Conservation (phyloP, 2,329 filamentous ascomycete genomes). For the Sporothrix pseudoabietina region DNA sequence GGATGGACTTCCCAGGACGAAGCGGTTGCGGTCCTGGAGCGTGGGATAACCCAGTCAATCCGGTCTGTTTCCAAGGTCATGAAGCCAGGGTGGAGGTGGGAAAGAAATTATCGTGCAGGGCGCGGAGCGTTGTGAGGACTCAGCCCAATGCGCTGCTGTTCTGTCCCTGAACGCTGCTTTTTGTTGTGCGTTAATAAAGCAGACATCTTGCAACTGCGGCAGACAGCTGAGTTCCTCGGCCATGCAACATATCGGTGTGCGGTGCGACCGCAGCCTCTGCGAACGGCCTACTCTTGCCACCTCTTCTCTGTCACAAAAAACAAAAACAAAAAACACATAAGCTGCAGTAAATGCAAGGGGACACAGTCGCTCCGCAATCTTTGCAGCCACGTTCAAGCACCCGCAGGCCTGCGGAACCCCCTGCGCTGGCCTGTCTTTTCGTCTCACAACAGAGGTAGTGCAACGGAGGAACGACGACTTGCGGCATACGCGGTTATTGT, state of each 20-base stretch:
- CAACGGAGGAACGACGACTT: not conserved
- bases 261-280: not conserved
- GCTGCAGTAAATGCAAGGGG: not conserved
- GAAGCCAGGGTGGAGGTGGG: not conserved
- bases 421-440: constrained; percentile 5
- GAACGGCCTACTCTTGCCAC: constrained; percentile 7
- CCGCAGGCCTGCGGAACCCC: constrained; percentile 10
- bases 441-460: constrained; percentile 8
- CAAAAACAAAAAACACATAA: not conserved
- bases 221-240: not conserved
- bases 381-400: constrained; percentile 11
- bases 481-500: constrained; percentile 4
- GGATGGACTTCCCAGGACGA: not conserved
- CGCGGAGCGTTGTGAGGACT: not conserved
- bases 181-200: not conserved
- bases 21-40: not conserved
- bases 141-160: not conserved
- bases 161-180: not conserved
- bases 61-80: constrained; percentile 5
- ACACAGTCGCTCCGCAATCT: not conserved
- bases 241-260: constrained; percentile 3
- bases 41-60: not conserved
- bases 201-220: not conserved
- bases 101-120: not conserved
- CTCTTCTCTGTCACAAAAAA: not conserved